Conservation (phyloP, 805 yeast species). For the Yarrowia hollandica region DNA sequence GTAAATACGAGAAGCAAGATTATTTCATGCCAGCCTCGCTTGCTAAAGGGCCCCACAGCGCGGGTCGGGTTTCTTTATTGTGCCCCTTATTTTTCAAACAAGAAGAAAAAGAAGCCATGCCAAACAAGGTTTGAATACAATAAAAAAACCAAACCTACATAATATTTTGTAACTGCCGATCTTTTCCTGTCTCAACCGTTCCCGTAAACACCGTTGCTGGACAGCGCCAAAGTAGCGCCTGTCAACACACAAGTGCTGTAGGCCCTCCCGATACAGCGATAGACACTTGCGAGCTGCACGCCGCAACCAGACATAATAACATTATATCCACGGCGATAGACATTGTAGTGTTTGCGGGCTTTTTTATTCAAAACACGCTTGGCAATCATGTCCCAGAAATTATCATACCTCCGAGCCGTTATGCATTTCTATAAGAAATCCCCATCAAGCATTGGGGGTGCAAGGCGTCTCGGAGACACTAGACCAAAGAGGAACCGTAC, state of each 20-base stretch:
- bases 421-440: not conserved
- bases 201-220: slow-evolving; percentile 6
- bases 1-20: not conserved
- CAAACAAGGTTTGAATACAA: not conserved
- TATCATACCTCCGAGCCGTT: slow-evolving; percentile 13
- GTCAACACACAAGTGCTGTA: too few relatives aligned
- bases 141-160: not conserved
- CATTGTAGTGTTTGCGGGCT: not conserved
- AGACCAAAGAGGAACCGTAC: not conserved
- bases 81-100: not conserved
- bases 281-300: too few relatives aligned
- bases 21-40: not conserved
- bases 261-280: too few relatives aligned
- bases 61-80: not conserved
- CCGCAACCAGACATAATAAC: too few relatives aligned
- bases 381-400: not conserved
- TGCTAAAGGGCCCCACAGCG: slow-evolving; percentile 7
- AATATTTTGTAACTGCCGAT: slow-evolving; percentile 19
- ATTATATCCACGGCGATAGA: not conserved
- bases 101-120: slow-evolving; percentile 1
- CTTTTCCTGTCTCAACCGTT: slow-evolving; percentile 13
- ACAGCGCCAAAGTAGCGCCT: too few relatives aligned
- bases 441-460: not conserved
- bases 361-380: too few relatives aligned
- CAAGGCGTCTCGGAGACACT: not conserved